Percentiles rank a stretch among this genome's conserved stretches.
Conservation (phyloP, 2,329 filamentous ascomycete genomes). For the Neoascochyta sp. region DNA sequence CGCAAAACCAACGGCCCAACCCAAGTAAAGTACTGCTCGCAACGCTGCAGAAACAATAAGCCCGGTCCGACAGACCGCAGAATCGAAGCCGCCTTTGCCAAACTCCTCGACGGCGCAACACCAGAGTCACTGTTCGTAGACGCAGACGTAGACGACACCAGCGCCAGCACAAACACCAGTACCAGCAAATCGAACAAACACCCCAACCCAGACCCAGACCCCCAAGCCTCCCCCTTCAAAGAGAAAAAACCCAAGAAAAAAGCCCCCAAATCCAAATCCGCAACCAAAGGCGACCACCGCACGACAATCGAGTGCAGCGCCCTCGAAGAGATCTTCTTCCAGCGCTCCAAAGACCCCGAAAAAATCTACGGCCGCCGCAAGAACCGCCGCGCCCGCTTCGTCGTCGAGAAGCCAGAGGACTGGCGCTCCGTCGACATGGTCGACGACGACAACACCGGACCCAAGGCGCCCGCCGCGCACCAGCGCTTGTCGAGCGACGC, state of each 20-base stretch:
- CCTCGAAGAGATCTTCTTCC: slow-evolving; percentile 52
- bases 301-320: slow-evolving; percentile 50
- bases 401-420: slow-evolving; percentile 38
- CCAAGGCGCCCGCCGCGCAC: background rate
- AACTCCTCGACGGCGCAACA: slow-evolving; percentile 35
- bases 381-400: slow-evolving; percentile 44
- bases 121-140: slow-evolving; percentile 28
- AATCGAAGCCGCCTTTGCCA: slow-evolving; percentile 52
- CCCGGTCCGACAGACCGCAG: slow-evolving; percentile 49
- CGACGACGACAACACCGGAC: slow-evolving; percentile 16
- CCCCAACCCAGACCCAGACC: slow-evolving; percentile 2
- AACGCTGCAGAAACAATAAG: slow-evolving; percentile 52
- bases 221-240: slow-evolving; percentile 9
- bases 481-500: slow-evolving; percentile 2
- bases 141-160: too few relatives aligned
- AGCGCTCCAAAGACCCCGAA: slow-evolving; percentile 43
- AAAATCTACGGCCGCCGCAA: slow-evolving; percentile 46
- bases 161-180: too few relatives aligned
- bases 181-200: slow-evolving; percentile 1
- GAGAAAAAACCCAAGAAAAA: slow-evolving; percentile 25
- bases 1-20: slow-evolving; percentile 31
- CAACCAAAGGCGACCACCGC: slow-evolving; percentile 50
- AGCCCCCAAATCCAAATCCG: slow-evolving; percentile 10
- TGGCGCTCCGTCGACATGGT: slow-evolving; percentile 48
- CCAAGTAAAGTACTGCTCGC: slow-evolving; percentile 56